Evolutionary conservation across 2,329 filamentous ascomycete genomes (phyloP).

Genomic region (Neonectria neomacrospora): DNA sequence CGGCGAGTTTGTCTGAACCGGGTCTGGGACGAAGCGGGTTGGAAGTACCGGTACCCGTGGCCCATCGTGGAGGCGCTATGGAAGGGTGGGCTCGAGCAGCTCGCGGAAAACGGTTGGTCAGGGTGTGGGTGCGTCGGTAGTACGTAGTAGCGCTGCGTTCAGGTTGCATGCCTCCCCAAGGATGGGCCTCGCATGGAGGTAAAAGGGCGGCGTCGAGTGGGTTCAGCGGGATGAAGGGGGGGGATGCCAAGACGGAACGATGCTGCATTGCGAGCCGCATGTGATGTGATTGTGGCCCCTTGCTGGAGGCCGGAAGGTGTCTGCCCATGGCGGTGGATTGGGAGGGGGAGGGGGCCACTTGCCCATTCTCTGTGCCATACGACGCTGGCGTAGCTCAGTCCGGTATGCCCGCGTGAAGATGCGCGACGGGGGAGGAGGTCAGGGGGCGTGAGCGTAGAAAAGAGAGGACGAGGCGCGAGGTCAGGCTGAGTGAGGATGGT

Average conservation of each 20-base stretch:
- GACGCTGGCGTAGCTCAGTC: background rate
- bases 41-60: constrained; percentile 29
- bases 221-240: background rate
- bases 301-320: constrained; percentile 17
- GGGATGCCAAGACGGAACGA: constrained; percentile 7
- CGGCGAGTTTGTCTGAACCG: background rate
- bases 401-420: no score
- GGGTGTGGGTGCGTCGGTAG: constrained; percentile 21
- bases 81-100: background rate
- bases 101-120: constrained; percentile 18
- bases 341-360: background rate
- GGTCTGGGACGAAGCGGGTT: constrained; percentile 2
- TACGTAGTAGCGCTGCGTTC: constrained; percentile 17
- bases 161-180: constrained; percentile 25
- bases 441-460: background rate
- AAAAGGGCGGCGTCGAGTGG: constrained; percentile 3
- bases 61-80: constrained; percentile 17
- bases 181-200: constrained; percentile 7
- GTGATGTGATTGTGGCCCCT: constrained; percentile 22
- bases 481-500: background rate
- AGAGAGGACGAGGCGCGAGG: background rate
- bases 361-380: background rate
- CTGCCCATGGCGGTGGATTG: constrained; percentile 12
- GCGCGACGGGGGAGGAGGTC: no score
- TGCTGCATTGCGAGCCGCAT: constrained; percentile 22